Evolutionary conservation across 805 yeast species (phyloP), one percentile per base, ranked within the genome.

Genomic region (Candida fluviatilis): DNA sequence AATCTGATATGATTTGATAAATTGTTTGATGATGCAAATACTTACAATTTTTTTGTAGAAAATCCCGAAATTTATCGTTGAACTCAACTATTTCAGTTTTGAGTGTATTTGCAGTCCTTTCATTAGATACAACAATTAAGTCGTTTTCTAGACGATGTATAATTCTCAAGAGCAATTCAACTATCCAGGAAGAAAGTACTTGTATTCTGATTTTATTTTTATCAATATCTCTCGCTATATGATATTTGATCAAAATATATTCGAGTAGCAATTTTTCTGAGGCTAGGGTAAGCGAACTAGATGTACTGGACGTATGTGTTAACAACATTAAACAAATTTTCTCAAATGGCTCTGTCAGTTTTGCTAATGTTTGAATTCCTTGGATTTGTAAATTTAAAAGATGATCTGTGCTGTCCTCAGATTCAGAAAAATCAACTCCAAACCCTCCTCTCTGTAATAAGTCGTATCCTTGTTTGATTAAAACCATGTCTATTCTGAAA

Each of bases 1-100:
- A 84, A 2, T 80, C 75, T 0, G 73, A 60, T 36, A 91, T 70
- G 4, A 90, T 74, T 52, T 87, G 89, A 50, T 82, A 85, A 0
- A 85, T 66, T 0, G 95, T 82, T 7, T 70, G 70, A 25, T 69
- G 69, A 54, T 89, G 95, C n/a, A 88, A 51, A 4, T 57, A 49
- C 18, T 65, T 63, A 39, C 69, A 61, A 52, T 78, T 71, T 2
- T 60, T 51, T 2, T 62, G 52, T 12, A 89, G 55, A 54, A 89
- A 87, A 1, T 57, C 69, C 59, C 48, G 74, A 67, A 40, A 66
- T 16, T 43, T 29, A 34, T 31, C 15, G 23, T 23, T 21, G 36
- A 13, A 11, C 13, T 29, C 17, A n/a, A 18, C 11, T 6, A 23
- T 19, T 34, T 31, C 11, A 13, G 4, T 11, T 4, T 26, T 3